Evolutionary conservation across 2,329 filamentous ascomycete species (phyloP).

Genomic region (Trichoderma atroviride): DNA sequence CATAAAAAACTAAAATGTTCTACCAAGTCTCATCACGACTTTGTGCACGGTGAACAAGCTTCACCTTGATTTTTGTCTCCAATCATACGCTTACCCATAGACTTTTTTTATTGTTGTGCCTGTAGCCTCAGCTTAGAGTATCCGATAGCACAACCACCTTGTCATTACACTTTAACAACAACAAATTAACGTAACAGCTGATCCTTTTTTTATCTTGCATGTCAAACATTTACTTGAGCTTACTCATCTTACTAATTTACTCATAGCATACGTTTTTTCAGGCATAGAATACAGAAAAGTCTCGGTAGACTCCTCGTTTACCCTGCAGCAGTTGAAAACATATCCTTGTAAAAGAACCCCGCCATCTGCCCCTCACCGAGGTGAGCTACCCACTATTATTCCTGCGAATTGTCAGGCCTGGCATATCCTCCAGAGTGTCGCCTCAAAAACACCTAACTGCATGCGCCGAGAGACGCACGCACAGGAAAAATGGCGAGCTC

Average conservation of each 20-base stretch:
- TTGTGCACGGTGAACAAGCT: not conserved
- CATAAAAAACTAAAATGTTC: not conserved
- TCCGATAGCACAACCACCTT: not conserved
- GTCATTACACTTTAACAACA: not conserved
- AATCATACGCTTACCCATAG: not conserved
- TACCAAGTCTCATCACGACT: not conserved
- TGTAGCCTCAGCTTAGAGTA: not conserved
- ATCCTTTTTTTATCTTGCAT: not conserved
- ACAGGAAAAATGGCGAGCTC: constrained; percentile 45
- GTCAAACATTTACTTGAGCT: not conserved
- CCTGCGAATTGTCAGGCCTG: constrained; percentile 14
- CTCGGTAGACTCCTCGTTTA: not conserved
- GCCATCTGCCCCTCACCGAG: constrained; percentile 35
- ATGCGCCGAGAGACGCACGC: constrained; percentile 29
- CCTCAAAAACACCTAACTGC: constrained; percentile 28
- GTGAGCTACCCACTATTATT: constrained; percentile 35
- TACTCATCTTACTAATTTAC: not conserved
- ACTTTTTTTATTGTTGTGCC: not conserved
- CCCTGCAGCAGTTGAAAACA: not conserved
- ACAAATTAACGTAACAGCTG: not conserved
- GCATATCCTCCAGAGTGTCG: constrained; percentile 35
- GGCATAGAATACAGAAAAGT: not conserved
- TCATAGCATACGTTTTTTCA: not conserved
- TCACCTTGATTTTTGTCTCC: not conserved
- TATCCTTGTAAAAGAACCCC: constrained; percentile 33